Conservation (phyloP, 306 rosid genomes). For the Luffa acutangula region DNA sequence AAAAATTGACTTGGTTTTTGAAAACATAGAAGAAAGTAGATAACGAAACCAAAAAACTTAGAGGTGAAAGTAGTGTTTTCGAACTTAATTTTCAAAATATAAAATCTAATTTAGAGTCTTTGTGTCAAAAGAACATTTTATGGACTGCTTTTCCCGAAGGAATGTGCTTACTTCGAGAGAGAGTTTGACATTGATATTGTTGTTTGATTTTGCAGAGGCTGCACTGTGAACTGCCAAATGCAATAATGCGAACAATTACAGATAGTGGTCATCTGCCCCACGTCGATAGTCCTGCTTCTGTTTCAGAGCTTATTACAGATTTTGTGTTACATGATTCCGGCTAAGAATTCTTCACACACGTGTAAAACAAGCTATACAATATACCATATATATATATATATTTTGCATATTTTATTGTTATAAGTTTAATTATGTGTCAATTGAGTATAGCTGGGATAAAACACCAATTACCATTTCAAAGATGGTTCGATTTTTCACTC, state of each 20-base stretch:
- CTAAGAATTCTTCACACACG: background rate
- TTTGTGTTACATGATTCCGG: constrained; percentile 16
- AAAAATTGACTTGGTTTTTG: too few species aligned
- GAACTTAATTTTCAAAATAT: too few species aligned
- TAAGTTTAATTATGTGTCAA: background rate
- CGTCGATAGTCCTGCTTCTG: constrained; percentile 27
- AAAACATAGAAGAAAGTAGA: too few species aligned
- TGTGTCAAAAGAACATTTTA: background rate
- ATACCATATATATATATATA: background rate
- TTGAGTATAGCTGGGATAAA: too few species aligned
- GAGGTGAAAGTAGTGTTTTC: too few species aligned
- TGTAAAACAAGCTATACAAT: too few species aligned
- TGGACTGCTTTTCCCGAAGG: background rate
- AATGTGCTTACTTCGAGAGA: background rate
- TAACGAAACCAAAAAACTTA: too few species aligned
- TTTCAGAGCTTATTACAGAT: constrained; percentile 23
- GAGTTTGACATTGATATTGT: background rate
- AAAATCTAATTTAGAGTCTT: background rate
- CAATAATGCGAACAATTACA: constrained; percentile 20
- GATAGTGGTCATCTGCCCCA: constrained; percentile 49
- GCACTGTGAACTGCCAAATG: constrained; percentile 30
- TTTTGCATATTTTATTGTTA: background rate
- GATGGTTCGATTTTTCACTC: too few species aligned
- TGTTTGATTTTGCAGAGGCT: constrained; percentile 28
- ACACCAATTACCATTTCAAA: too few species aligned